These are phyloP conservation scores for Candida schatavii DNA, from an alignment of 805 yeast species.

Conservation along the genomic window DNA sequence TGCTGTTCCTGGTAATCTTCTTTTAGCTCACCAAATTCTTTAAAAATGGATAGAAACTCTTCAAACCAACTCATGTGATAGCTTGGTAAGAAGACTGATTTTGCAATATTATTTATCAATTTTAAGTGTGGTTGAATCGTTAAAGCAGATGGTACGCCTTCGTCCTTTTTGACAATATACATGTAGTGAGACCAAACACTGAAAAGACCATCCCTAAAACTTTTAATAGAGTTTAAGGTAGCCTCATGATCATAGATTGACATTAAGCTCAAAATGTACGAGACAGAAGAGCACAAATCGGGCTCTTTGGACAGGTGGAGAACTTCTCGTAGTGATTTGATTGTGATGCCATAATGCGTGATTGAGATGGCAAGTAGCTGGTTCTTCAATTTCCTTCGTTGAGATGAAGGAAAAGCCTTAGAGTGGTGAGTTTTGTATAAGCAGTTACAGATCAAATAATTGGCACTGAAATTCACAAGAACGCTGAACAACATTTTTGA, in stretches of 20 bases:
- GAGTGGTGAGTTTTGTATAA: slow-evolving; percentile 14
- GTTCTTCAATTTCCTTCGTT: slow-evolving; percentile 19
- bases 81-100: slow-evolving; percentile 34
- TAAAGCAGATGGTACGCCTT: slow-evolving; percentile 8
- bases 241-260: slow-evolving; percentile 44
- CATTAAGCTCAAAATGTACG: slow-evolving; percentile 38
- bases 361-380: slow-evolving; percentile 30
- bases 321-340: slow-evolving; percentile 27
- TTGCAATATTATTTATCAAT: slow-evolving; percentile 32
- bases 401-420: slow-evolving; percentile 11
- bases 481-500: slow-evolving; percentile 33
- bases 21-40: slow-evolving; percentile 19
- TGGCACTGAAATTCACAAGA: slow-evolving; percentile 36
- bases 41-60: slow-evolving; percentile 25
- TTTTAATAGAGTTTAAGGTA: slow-evolving; percentile 30
- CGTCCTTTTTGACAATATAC: slow-evolving; percentile 1
- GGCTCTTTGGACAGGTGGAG: slow-evolving; percentile 29
- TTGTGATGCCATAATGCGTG: slow-evolving; percentile 34
- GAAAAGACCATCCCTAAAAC: slow-evolving; percentile 41
- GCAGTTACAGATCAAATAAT: slow-evolving; percentile 32
- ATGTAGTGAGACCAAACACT: slow-evolving; percentile 30
- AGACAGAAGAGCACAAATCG: slow-evolving; percentile 30
- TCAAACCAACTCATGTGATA: slow-evolving; percentile 29
- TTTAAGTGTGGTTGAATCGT: slow-evolving; percentile 31
- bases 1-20: slow-evolving; percentile 7